These are phyloP conservation scores for Podosphaera xanthii DNA, from an alignment of 2,329 filamentous ascomycete species.

Conservation along the genomic window DNA sequence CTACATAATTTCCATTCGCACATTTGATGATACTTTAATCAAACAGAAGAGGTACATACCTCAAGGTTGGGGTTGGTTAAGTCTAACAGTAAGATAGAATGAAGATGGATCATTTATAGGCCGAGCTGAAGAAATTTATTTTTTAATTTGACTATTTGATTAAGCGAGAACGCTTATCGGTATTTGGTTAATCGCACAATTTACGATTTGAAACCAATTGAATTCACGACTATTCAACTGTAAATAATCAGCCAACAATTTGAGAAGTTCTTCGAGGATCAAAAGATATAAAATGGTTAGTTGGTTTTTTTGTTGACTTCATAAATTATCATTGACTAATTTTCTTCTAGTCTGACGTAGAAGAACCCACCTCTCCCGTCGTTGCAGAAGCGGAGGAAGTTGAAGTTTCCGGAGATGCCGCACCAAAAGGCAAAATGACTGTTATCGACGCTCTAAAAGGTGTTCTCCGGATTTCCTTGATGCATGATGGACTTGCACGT, in stretches of 20 bases:
- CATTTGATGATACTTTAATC: too few relatives aligned
- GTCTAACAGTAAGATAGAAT: too few relatives aligned
- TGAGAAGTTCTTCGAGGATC: slow-evolving; percentile 15
- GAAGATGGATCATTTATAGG: too few relatives aligned
- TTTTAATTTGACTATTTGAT: background rate
- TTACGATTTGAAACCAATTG: too few relatives aligned
- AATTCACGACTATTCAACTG: too few relatives aligned
- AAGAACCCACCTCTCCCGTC: slow-evolving; percentile 85
- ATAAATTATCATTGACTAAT: background rate
- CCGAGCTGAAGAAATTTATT: background rate
- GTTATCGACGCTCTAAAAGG: slow-evolving; percentile 97
- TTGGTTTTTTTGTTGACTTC: slow-evolving; percentile 9
- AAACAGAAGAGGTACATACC: too few relatives aligned
- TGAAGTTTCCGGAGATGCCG: slow-evolving; percentile 80
- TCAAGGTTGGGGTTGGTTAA: too few relatives aligned
- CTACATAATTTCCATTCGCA: too few relatives aligned
- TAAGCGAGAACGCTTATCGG: background rate
- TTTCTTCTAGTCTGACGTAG: slow-evolving; percentile 83
- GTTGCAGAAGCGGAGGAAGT: slow-evolving; percentile 70
- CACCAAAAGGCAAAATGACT: slow-evolving; percentile 80
- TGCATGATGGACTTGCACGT: slow-evolving; percentile 97
- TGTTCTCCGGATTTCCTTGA: slow-evolving; percentile 92
- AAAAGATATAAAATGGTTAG: slow-evolving; percentile 10
- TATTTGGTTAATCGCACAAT: background rate
- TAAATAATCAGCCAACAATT: background rate